Evolutionary conservation across 306 rosid genomes (phyloP).

Genomic region (Corylus americana): DNA sequence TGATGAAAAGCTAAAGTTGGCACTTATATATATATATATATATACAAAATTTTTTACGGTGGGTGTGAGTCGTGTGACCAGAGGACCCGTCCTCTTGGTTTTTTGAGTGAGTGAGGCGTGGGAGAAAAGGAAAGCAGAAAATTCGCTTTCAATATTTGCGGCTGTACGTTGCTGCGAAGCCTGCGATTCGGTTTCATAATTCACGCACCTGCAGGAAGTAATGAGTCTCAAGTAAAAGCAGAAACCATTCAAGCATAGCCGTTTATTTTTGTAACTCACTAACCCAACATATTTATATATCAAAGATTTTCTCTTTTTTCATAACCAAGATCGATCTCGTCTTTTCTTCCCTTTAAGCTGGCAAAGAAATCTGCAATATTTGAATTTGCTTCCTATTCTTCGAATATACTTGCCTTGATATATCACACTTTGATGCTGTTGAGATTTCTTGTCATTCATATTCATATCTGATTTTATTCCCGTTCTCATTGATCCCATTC

Average conservation of each 20-base stretch:
- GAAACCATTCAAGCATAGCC: background rate
- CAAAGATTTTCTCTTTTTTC: background rate
- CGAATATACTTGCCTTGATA: no score
- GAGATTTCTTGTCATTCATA: no score
- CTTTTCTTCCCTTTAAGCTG: background rate
- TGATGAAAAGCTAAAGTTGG: background rate
- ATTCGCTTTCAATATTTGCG: conserved; percentile 46
- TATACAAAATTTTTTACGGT: background rate
- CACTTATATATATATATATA: background rate
- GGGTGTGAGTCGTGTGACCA: background rate
- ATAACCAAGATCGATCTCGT: background rate
- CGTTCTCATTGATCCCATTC: no score
- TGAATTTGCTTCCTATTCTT: no score
- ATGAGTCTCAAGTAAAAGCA: background rate
- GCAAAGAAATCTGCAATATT: no score
- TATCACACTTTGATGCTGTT: no score
- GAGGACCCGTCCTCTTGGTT: no score
- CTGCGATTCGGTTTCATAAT: conserved; percentile 29
- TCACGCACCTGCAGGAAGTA: conserved; percentile 15
- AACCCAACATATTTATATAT: background rate
- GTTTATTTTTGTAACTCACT: background rate
- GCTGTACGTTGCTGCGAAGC: conserved; percentile 31
- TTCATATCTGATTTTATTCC: no score
- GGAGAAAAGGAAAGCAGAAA: background rate
- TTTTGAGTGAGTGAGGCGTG: background rate